Conservation (phyloP, 1,284 basidiomycete species). For the Golubevia pallescens region DNA sequence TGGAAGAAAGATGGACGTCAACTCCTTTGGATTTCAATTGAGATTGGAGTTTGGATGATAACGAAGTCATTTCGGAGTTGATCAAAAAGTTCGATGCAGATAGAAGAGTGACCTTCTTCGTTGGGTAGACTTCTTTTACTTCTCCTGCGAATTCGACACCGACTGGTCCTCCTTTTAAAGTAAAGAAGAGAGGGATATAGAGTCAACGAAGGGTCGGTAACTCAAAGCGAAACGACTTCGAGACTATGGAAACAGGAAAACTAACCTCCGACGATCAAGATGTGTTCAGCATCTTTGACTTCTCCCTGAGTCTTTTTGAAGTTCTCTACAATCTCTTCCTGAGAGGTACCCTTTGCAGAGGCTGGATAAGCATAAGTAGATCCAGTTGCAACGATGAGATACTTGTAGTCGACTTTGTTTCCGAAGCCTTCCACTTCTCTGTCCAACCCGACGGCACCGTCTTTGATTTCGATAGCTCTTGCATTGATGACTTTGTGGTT, state of each 20-base stretch:
- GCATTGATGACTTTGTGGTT: constrained; percentile 8
- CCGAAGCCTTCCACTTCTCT: neutral
- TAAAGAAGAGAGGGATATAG: too few species aligned
- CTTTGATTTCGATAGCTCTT: neutral
- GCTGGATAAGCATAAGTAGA: constrained; percentile 21
- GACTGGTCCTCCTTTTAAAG: constrained; percentile 65
- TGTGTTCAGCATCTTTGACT: constrained; percentile 17
- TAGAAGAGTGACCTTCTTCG: constrained; percentile 62
- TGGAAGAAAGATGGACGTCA: neutral
- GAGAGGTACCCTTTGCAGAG: constrained; percentile 6
- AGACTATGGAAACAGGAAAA: neutral
- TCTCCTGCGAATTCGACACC: constrained; percentile 67
- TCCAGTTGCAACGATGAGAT: constrained; percentile 23
- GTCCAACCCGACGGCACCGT: neutral
- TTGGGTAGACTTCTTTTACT: constrained; percentile 18
- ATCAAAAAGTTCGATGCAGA: constrained; percentile 19
- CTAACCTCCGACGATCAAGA: constrained; percentile 33
- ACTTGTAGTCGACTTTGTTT: constrained; percentile 16
- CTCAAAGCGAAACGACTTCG: too few species aligned
- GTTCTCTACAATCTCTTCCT: constrained; percentile 15
- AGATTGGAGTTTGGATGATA: too few species aligned
- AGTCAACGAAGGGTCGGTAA: too few species aligned
- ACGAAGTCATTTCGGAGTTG: too few species aligned
- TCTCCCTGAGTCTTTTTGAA: constrained; percentile 22
- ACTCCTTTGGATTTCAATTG: neutral